Base-by-base conservation (phyloP, 2,329 filamentous ascomycete species). In the Aspergillus sp. region DNA sequence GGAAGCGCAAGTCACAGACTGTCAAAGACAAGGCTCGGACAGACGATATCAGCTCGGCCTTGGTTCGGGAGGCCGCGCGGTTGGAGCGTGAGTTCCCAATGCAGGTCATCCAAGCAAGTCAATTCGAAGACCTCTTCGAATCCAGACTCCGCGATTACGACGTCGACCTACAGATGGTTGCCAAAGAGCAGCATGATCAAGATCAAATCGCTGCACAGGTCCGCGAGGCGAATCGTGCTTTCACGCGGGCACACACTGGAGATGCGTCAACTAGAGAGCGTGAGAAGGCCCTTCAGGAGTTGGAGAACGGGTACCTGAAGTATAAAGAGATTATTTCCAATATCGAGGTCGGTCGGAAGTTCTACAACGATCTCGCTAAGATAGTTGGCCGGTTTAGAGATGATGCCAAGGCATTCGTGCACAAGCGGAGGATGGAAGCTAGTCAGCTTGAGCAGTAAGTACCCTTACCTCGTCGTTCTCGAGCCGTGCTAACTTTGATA, bases 311-410 rank as follows among this genome's bases (percentile, higher is more conserved):
- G 0, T 98, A 96, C 71, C 87, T 92, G 74, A 96, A 93, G 76
- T 98, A 98, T 79, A 96, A 96, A 76, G 93, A 99, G 72, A 91
- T 98, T 56, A 86, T 96, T 56, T 90, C 85, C 63, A 96, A 98
- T 69, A 82, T 97, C 3, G 93, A 98, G 63, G 90, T 89, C 0
- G 95, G 91, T 0, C 83, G 93, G 53, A 97, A 95, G 72, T 99
- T 99, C 71, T 99, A 98, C 78, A 99, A 99, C 65, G 93, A 98
- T 69, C 82, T 99, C 4, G 90, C 89, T 47, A 90, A 89, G 74
- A 92, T 98, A 61, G 90, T 96, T 1, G 88, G 86, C 38, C 82
- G 88, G 9, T 98, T 97, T 72, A 83, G 92, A 17, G 93, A 97
- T 64, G 89, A 90, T 36, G 87, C 87, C 57, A 85, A 85, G 63